These are phyloP conservation scores for Pichia sp. DNA, from an alignment of 1,139 yeast species.

Conservation along the genomic window DNA sequence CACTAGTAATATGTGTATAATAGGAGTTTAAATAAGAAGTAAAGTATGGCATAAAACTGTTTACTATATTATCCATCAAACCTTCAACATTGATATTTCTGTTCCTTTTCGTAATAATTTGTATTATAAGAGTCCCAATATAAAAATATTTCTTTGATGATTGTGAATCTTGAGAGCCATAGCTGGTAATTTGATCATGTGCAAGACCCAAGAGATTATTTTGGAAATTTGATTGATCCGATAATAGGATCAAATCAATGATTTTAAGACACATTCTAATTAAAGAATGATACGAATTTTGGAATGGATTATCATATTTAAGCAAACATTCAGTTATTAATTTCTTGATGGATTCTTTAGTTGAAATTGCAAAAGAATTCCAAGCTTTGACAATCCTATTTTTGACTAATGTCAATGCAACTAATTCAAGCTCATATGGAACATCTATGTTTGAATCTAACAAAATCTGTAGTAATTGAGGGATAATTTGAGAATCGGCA, in stretches of 20 bases:
- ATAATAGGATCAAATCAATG: constrained; percentile 4
- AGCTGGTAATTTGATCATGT: constrained; percentile 2
- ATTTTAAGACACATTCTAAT: constrained; percentile 10
- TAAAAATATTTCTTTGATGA: constrained; percentile 7
- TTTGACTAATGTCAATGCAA: constrained; percentile 9
- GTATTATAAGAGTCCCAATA: constrained; percentile 8
- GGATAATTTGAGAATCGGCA: constrained; percentile 1
- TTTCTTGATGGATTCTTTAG: neutral
- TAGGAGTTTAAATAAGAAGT: constrained; percentile 6
- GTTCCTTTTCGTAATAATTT: constrained; percentile 11
- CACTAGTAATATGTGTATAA: neutral
- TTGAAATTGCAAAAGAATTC: neutral
- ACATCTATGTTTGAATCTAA: neutral
- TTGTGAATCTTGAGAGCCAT: no score
- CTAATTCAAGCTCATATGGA: constrained; percentile 4
- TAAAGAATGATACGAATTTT: constrained; percentile 1
- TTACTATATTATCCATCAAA: constrained; percentile 8
- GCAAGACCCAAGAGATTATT: constrained; percentile 6
- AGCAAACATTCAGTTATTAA: constrained; percentile 5
- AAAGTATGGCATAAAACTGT: constrained; percentile 9
- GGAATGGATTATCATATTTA: constrained; percentile 6
- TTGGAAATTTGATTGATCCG: constrained; percentile 2
- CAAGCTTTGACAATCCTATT: constrained; percentile 6
- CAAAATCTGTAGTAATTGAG: constrained; percentile 3
- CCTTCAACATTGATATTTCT: constrained; percentile 7